These are phyloP conservation scores for Angomonas desouzai DNA, from an alignment of 208 protist species.

Conservation along the genomic window DNA sequence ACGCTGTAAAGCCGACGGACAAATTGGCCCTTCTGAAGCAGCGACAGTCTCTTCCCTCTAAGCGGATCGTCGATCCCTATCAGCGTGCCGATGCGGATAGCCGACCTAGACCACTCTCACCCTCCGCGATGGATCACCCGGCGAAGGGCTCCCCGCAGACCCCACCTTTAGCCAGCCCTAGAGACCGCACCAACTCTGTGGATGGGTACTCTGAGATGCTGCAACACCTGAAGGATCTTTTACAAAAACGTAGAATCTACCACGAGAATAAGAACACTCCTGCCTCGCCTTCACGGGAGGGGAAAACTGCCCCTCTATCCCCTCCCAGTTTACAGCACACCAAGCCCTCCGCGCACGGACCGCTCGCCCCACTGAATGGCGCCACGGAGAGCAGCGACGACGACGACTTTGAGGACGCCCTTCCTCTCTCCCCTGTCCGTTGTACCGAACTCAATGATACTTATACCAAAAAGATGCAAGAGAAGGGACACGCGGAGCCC, in stretches of 20 bases:
- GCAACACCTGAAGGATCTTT: constrained; percentile 70
- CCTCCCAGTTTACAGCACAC: constrained; percentile 29
- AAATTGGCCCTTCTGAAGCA: constrained; percentile 65
- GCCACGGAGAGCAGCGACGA: constrained; percentile 33
- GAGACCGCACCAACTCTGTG: constrained; percentile 27
- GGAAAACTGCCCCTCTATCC: constrained; percentile 4
- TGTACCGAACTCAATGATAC: constrained; percentile 58
- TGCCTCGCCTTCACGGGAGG: neutral
- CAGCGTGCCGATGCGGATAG: constrained; percentile 6
- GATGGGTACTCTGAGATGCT: constrained; percentile 81
- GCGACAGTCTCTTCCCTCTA: constrained; percentile 28
- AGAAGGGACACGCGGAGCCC: constrained; percentile 14
- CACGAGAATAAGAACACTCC: constrained; percentile 10
- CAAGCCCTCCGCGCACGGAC: constrained; percentile 18
- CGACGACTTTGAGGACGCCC: constrained; percentile 80
- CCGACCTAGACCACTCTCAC: neutral
- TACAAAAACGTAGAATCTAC: constrained; percentile 36
- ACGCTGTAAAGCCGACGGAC: constrained; percentile 15
- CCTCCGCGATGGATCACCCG: neutral
- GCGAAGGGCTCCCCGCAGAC: neutral
- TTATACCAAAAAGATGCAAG: constrained; percentile 19
- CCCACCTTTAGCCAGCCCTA: neutral
- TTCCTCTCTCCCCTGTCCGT: constrained; percentile 61
- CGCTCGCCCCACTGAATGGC: constrained; percentile 8
- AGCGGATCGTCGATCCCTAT: neutral